Conservation (phyloP, 2,329 filamentous ascomycete species). For the Diaporthe sp. region DNA sequence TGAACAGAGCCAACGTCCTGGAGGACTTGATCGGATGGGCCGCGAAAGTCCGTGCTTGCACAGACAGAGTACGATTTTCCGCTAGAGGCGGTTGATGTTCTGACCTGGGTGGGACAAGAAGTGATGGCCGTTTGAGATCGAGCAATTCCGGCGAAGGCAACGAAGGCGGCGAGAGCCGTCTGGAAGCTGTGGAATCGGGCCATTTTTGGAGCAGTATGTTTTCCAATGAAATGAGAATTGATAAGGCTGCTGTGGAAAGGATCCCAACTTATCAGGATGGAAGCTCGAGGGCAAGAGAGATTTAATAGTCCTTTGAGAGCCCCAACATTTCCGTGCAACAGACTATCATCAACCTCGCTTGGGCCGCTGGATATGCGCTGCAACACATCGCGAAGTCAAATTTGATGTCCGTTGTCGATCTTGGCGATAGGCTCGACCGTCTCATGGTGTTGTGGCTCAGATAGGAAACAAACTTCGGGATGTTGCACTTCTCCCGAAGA, state of each 20-base stretch:
- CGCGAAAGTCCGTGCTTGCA: neutral
- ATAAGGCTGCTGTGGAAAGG: neutral
- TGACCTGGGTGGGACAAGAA: constrained; percentile 7
- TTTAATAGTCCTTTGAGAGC: constrained; percentile 11
- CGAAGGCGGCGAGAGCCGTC: neutral
- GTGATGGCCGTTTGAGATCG: constrained; percentile 14
- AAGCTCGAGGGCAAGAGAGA: neutral
- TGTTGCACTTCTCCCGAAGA: constrained; percentile 24
- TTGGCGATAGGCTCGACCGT: constrained; percentile 30
- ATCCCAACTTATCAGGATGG: neutral
- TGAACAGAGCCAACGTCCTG: neutral
- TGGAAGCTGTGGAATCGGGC: neutral
- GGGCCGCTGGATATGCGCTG: neutral
- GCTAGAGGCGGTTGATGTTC: neutral
- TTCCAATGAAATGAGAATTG: neutral
- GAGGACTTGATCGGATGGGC: constrained; percentile 8
- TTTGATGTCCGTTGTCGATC: neutral
- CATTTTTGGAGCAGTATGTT: constrained; percentile 12
- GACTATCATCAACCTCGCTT: neutral
- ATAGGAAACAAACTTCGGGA: constrained; percentile 20
- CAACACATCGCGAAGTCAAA: constrained; percentile 13
- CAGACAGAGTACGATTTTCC: neutral
- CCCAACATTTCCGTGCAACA: neutral
- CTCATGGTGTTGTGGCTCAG: constrained; percentile 22
- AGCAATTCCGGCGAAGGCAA: constrained; percentile 1